Evolutionary conservation across 768 basidiomycete species (phyloP).

Genomic region (Tylopilus balloui): DNA sequence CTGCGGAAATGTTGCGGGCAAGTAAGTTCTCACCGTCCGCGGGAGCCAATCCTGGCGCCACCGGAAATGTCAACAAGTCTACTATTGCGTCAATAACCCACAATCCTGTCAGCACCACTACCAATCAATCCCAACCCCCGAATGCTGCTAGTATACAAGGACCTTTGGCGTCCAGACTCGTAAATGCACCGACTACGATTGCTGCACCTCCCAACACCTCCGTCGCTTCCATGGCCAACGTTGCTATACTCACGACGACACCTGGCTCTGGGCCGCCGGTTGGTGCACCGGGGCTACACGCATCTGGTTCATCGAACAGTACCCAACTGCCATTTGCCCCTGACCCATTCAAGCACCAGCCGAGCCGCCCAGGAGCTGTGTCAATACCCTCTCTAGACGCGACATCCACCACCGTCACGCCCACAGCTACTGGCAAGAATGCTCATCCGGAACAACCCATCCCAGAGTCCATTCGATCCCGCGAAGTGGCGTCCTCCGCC

Average conservation of each 20-base stretch:
- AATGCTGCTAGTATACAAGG: constrained; percentile 6
- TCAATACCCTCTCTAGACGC: constrained; percentile 16
- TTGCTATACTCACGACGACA: constrained; percentile 1
- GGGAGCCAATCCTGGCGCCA: not conserved
- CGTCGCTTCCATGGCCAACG: constrained; percentile 7
- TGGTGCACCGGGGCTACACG: constrained; percentile 10
- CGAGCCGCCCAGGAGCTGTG: constrained; percentile 14
- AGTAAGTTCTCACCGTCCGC: constrained; percentile 12
- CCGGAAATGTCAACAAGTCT: constrained; percentile 9
- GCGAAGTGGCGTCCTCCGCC: constrained; percentile 16
- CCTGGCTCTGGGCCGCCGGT: constrained; percentile 1
- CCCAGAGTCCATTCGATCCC: constrained; percentile 21
- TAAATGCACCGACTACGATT: constrained; percentile 3
- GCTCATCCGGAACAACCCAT: constrained; percentile 19
- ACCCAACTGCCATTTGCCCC: constrained; percentile 8
- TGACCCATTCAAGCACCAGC: constrained; percentile 21
- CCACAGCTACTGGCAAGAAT: constrained; percentile 17
- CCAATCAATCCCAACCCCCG: constrained; percentile 10
- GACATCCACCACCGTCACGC: constrained; percentile 3
- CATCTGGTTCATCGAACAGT: constrained; percentile 1
- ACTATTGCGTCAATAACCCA: not conserved
- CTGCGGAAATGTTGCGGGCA: constrained; percentile 21
- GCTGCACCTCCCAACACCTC: constrained; percentile 1
- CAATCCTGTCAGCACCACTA: not conserved
- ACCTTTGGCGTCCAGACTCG: constrained; percentile 8